These are phyloP conservation scores for Primulina eburnea DNA, from an alignment of 257 asterid genomes.

Conservation along the genomic window DNA sequence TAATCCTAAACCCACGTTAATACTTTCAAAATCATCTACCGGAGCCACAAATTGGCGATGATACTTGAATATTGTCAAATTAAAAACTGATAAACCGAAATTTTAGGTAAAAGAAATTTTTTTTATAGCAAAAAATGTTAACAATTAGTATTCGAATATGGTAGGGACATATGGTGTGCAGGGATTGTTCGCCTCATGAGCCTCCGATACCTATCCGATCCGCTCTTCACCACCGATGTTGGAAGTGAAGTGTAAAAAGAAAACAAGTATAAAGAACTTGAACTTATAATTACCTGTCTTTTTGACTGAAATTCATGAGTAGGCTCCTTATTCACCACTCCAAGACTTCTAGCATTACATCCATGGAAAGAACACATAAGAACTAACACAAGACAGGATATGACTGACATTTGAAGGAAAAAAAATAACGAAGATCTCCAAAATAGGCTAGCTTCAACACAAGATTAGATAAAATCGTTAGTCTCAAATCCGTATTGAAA, in stretches of 20 bases:
- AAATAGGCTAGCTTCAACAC: background rate
- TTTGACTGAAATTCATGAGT: slow-evolving; percentile 12
- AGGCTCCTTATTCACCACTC: slow-evolving; percentile 19
- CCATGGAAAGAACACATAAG: slow-evolving; percentile 39
- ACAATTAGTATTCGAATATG: no score
- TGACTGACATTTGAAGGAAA: slow-evolving; percentile 41
- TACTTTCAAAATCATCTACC: no score
- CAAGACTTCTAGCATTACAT: slow-evolving; percentile 49
- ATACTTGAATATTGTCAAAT: no score
- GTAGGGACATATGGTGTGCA: no score
- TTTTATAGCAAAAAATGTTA: no score
- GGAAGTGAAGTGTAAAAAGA: background rate
- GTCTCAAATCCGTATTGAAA: background rate
- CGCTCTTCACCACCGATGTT: background rate
- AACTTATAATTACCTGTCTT: slow-evolving; percentile 41
- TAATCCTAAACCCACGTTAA: background rate
- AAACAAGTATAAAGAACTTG: background rate
- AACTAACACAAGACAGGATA: slow-evolving; percentile 27
- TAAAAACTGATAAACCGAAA: no score
- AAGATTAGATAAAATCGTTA: background rate
- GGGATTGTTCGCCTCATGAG: no score
- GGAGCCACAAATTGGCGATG: no score
- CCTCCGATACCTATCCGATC: background rate
- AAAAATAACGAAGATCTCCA: background rate
- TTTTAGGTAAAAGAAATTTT: no score